A percentile compares a stretch with the other conserved stretches of the same genome.
Evolutionary conservation across 441 rosid genomes (phyloP).

Genomic region (Erodium chrysanthum): DNA sequence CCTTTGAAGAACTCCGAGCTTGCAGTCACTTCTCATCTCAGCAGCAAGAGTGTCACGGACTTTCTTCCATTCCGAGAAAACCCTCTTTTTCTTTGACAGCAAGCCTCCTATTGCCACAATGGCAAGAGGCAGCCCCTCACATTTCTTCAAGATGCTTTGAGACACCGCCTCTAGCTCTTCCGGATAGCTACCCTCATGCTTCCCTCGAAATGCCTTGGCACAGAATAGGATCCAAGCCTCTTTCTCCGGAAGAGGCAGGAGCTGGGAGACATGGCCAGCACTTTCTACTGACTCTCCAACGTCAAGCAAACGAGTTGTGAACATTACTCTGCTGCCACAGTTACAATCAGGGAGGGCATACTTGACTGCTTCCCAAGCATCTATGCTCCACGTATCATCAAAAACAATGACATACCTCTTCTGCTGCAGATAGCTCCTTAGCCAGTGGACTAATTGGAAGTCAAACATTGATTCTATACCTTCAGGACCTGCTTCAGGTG

Average conservation of each 20-base stretch:
- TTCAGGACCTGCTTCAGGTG: not conserved
- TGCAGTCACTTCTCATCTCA: conserved; percentile 11
- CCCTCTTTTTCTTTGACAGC: conserved; percentile 13
- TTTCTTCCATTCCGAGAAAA: not conserved
- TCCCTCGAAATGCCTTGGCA: not conserved
- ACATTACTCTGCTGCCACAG: conserved; percentile 26
- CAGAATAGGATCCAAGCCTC: conserved; percentile 30
- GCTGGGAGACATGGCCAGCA: conserved; percentile 18
- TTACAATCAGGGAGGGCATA: conserved; percentile 24
- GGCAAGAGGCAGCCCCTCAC: conserved; percentile 19
- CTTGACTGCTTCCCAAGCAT: conserved; percentile 30
- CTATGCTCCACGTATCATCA: conserved; percentile 6
- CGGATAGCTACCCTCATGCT: not conserved
- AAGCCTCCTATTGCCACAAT: conserved; percentile 19
- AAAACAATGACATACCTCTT: conserved; percentile 7
- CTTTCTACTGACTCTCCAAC: conserved; percentile 22
- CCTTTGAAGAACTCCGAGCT: conserved; percentile 12
- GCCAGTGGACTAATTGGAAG: conserved; percentile 1
- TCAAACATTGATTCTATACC: not conserved
- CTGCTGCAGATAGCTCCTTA: not conserved
- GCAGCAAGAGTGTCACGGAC: conserved; percentile 4
- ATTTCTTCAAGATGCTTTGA: conserved; percentile 14
- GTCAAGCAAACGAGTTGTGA: conserved; percentile 26
- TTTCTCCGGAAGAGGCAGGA: conserved; percentile 22
- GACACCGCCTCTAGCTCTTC: conserved; percentile 13